A percentile compares a stretch with the other conserved stretches of the same genome.
These are phyloP conservation scores for Aspergillus carbonarius DNA, from an alignment of 2,329 filamentous ascomycete genomes.

Conservation along the genomic window DNA sequence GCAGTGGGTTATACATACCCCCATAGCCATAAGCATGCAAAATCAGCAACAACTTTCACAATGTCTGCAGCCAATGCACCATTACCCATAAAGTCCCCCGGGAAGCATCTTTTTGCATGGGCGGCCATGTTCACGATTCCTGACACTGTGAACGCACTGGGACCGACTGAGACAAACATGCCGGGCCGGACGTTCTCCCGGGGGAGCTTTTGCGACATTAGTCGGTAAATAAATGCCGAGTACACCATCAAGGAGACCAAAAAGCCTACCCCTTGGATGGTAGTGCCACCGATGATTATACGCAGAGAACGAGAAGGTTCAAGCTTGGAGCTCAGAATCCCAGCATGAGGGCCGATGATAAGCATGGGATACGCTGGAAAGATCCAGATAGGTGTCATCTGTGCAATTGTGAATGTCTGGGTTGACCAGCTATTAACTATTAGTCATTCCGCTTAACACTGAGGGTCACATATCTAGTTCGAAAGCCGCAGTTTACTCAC, in stretches of 20 bases:
- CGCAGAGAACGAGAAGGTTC: conserved; percentile 47
- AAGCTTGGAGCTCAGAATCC: conserved; percentile 54
- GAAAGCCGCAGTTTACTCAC: conserved; percentile 43
- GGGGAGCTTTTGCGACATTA: conserved; percentile 86
- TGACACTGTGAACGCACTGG: conserved; percentile 67
- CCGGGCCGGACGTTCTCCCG: conserved; percentile 72
- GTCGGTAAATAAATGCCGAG: conserved; percentile 76
- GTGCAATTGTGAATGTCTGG: conserved; percentile 69
- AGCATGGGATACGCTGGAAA: conserved; percentile 82
- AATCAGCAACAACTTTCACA: conserved; percentile 57
- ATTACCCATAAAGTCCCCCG: conserved; percentile 57
- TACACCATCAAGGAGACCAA: conserved; percentile 75
- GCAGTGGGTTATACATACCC: conserved; percentile 43
- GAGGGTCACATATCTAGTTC: too few species aligned
- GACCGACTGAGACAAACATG: conserved; percentile 83
- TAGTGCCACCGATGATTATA: conserved; percentile 59
- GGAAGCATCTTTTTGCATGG: conserved; percentile 50
- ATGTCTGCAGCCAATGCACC: conserved; percentile 56
- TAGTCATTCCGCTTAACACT: conserved; percentile 5
- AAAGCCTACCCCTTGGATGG: conserved; percentile 65
- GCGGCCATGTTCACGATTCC: conserved; percentile 60
- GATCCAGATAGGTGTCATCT: conserved; percentile 87
- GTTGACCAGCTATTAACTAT: conserved; percentile 57
- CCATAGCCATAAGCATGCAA: conserved; percentile 77
- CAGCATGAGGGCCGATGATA: conserved; percentile 71